Evolutionary conservation across 495 filamentous ascomycete species (phyloP).

Genomic region (Penicillium herquei): DNA sequence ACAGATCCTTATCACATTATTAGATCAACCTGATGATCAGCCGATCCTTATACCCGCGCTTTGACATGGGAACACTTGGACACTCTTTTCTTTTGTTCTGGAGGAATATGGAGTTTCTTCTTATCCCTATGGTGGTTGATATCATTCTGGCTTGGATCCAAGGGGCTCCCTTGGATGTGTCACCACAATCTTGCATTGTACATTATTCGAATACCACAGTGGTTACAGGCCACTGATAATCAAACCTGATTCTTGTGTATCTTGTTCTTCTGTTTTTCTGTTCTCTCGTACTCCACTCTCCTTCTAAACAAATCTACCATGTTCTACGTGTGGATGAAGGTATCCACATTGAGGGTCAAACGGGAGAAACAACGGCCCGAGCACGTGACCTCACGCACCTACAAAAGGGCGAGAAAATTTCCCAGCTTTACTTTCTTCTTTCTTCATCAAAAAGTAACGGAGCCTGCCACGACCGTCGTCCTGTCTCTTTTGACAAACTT

Average conservation of each 20-base stretch:
- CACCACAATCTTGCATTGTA: not conserved
- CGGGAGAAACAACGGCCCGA: constrained; percentile 24
- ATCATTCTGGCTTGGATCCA: not conserved
- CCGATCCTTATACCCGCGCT: too few relatives aligned
- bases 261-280: too few relatives aligned
- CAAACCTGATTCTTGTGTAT: not conserved
- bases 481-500: constrained; percentile 34
- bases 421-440: constrained; percentile 31
- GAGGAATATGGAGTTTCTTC: not conserved
- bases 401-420: constrained; percentile 30
- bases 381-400: constrained; percentile 28
- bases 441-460: constrained; percentile 60
- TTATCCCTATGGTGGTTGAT: not conserved
- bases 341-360: not conserved
- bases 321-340: not conserved
- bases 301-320: not conserved
- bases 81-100: not conserved
- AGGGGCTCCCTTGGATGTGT: not conserved
- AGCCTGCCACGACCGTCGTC: constrained; percentile 65
- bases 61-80: not conserved
- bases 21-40: too few relatives aligned
- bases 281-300: too few relatives aligned
- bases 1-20: not conserved
- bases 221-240: not conserved
- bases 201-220: not conserved